phyloP scores from a whole-genome alignment of 768 basidiomycete genomes.

The Pisolithus microcarpus region DNA sequence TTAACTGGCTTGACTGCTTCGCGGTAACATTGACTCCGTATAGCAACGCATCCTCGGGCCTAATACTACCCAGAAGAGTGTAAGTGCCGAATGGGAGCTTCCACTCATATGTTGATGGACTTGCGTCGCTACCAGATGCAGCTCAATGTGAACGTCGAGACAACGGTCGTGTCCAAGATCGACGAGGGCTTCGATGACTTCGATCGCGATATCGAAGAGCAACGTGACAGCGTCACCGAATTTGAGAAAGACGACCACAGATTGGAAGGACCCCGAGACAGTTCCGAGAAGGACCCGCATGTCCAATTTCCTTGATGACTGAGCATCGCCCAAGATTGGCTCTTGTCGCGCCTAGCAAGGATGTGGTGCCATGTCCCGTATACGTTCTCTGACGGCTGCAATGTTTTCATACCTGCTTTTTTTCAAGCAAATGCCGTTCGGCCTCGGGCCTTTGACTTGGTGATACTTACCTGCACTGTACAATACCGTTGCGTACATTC shows the following conservation, averaged over 20 bases:
- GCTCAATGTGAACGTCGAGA: slow-evolving; percentile 29
- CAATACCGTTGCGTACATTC: background rate
- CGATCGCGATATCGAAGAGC: slow-evolving; percentile 14
- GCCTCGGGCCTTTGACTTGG: too few species aligned
- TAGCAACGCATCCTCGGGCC: slow-evolving; percentile 21
- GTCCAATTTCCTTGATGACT: background rate
- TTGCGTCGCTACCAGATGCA: slow-evolving; percentile 4
- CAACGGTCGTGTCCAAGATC: slow-evolving; percentile 26
- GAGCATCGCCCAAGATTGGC: background rate
- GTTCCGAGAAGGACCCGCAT: slow-evolving; percentile 12
- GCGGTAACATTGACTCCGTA: background rate
- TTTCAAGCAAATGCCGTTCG: too few species aligned
- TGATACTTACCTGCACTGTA: background rate
- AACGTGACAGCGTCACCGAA: slow-evolving; percentile 3
- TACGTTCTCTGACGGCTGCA: too few species aligned
- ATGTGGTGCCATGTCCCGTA: background rate
- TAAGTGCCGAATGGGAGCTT: slow-evolving; percentile 5
- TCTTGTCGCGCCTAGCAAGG: background rate
- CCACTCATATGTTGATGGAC: background rate
- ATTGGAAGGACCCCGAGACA: slow-evolving; percentile 10
- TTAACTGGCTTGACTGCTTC: background rate
- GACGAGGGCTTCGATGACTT: slow-evolving; percentile 17
- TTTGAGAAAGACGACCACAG: slow-evolving; percentile 9
- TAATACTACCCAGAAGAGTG: slow-evolving; percentile 13
- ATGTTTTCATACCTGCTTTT: too few species aligned